Evolutionary conservation across 2,329 filamentous ascomycete species (phyloP), one percentile per base, ranked within the genome.

Genomic region (Aphanocladium album): DNA sequence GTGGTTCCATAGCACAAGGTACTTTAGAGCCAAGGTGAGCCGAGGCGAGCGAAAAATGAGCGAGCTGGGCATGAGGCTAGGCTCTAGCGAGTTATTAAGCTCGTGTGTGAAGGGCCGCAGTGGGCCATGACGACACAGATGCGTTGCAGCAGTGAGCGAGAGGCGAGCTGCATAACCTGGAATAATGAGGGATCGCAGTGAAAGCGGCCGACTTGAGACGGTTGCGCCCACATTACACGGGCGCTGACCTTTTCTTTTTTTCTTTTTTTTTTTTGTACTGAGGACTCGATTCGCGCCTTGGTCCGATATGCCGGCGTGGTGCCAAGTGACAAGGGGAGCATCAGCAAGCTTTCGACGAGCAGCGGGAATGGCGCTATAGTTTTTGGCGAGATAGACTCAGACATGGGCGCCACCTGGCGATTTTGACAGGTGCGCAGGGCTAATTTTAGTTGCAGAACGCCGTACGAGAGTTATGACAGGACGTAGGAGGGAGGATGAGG

Each of bases 301-400:
- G 50, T 60, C 50, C 50, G 57, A 60, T 60, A 54, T 54, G 27
- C 57, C 27, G 30, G 50, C 45, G 37, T 17, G 17, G n/a, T 54
- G 57, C 49, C 49, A 60, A 54, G 50, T 23, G 50, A 39, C 57
- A 54, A 49, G 50, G 57, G 54, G 41, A 9, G 11, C 27, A 12
- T 19, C 39, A 12, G 39, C 19, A 54, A 47, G 49, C 57, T 54
- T 54, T 60, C 27, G 50, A 54, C 27, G 46, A 51, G n/a, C 17
- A 37, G 30, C 39, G 50, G 50, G 57, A 60, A 60, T 47, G 49
- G 49, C 57, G 50, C 43, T 54, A 60, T 60, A 30, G 51, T 35
- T 30, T 60, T 41, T 60, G 50, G 57, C 45, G 41, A 60, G 57
- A 60, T 60, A 54, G 57, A 60, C 50, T 60, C 57, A 54, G 50